Base-by-base conservation (phyloP, 2,329 filamentous ascomycete species). In the Colletotrichum incanum region DNA sequence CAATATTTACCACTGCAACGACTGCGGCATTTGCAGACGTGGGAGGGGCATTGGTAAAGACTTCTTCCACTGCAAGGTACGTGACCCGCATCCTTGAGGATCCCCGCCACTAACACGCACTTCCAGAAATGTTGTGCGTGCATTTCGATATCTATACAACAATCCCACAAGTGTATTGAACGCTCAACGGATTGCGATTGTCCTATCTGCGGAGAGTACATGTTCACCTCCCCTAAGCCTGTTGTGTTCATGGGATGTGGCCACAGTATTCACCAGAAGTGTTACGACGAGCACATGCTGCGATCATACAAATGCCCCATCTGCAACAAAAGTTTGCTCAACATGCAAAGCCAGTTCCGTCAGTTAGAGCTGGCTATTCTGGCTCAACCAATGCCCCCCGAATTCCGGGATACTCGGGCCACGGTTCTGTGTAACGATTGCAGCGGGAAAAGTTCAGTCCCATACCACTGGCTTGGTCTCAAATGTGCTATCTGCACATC, bases 61-160 rank as follows among this genome's bases (percentile, higher is more conserved):
- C 80, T 99, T 97, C 80, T 95, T 97, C 78, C 96, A 99, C 82
- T 99, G 96, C 93, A 97, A 98, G 90, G 94, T 96, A 84, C 81
- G 83, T 76, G 34, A 34, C 61, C n/a, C 26, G 20, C 8, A 18
- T 58, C 49, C 55, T 37, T 11, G 26, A 16, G n/a, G 3, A 28
- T 34, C 14, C 12, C 54, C 11, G 23, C 41, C 60, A 47, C 59
- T 60, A 62, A 64, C 47, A 49, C 69, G 20, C 28, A 26, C 20
- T 34, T 16, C 75, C 54, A 95, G 92, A 95, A 91, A 77, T 99
- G 96, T 83, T 94, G 94, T 77, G 95, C 97, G 34, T 99, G 96
- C 84, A 96, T 98, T 78, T 93, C 94, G 9, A 98, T 98, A 75
- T 91, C 93, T 3, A 94, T 95, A 70, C 92, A 94, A 78, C 91